Percentiles rank a stretch among this genome's conserved stretches.
Evolutionary conservation across 495 filamentous ascomycete species (phyloP).

Genomic region (Xylaria bambusicola): DNA sequence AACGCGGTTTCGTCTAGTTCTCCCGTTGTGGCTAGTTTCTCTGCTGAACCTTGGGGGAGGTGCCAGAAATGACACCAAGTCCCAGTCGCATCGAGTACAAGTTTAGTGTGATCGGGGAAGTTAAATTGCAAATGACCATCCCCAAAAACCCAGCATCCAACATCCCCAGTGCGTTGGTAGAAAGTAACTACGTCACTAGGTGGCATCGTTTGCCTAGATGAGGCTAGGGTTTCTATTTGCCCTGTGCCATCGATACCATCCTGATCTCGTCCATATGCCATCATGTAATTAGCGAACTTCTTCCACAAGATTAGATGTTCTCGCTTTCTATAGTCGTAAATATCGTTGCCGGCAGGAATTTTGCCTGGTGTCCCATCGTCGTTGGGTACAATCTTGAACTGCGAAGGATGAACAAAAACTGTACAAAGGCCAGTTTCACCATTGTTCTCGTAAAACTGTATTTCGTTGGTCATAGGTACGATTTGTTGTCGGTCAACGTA

Average conservation of each 20-base stretch:
- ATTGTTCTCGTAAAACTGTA: conserved; percentile 81
- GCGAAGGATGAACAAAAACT: conserved; percentile 59
- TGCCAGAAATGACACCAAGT: conserved; percentile 84
- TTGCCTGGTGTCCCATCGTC: conserved; percentile 56
- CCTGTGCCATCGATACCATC: conserved; percentile 47
- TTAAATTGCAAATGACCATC: conserved; percentile 92
- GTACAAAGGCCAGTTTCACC: conserved; percentile 65
- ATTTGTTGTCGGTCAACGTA: conserved; percentile 66
- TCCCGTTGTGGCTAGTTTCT: conserved; percentile 61
- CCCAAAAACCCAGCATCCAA: conserved; percentile 85
- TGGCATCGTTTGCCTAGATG: conserved; percentile 39
- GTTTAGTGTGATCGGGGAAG: conserved; percentile 96
- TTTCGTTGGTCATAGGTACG: conserved; percentile 60
- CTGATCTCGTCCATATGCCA: conserved; percentile 57
- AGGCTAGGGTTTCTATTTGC: conserved; percentile 53
- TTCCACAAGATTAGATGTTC: conserved; percentile 79
- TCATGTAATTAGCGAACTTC: conserved; percentile 96
- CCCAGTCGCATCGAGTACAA: conserved; percentile 73
- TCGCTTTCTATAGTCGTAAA: conserved; percentile 69
- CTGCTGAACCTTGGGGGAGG: conserved; percentile 68
- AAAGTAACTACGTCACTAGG: conserved; percentile 74
- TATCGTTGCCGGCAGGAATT: conserved; percentile 52
- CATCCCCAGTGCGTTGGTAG: conserved; percentile 84
- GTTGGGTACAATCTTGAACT: conserved; percentile 58
- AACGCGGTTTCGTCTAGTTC: conserved; percentile 67